Base-by-base conservation (phyloP, 2,329 filamentous ascomycete species). In the Polychaeton citri region DNA sequence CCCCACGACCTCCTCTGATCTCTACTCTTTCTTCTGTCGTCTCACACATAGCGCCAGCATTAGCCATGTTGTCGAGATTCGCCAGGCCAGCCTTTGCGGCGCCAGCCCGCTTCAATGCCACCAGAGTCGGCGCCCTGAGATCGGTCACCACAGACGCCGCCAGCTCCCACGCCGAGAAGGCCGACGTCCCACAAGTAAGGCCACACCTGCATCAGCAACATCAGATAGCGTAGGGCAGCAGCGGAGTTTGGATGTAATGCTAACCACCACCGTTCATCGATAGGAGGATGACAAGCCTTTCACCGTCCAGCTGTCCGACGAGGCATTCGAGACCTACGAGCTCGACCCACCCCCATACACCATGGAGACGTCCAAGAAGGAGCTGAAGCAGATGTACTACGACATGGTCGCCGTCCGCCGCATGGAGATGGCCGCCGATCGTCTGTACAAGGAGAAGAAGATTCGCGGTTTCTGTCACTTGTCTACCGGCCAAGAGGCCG, bases 381-480 rank as follows among this genome's bases (percentile, higher is more conserved):
- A 96, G 70, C 71, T 98, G 62, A 96, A 93, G 78, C 74, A 92
- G 72, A 96, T 96, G 79, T 98, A 98, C 76, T 80, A 80, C 63
- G 85, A 96, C 64, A 96, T 98, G 90, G 88, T 96, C 37, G 71
- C 76, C 48, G 13, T 19, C 53, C 94, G 87, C 68, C 90, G 93
- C 64, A 94, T 98, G 90, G 90, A 98, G 69, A 94, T 98, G 88
- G 87, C 88, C 49, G 86, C 90, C 68, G 90, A 98, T 62, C 78
- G 88, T 61, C 72, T 98, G 57, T 98, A 98, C 83, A 98, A 98
- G 74, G 90, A 96, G 73, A 98, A 98, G 81, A 96, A 98, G 76
- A 96, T 98, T 55, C 83, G 90, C 55, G 90, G 90, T 69, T 98
- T 98, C 81, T 98, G 90, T 71, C 90, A 98, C 69, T 68, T 98